A percentile compares a stretch with the other conserved stretches of the same genome.
Conservation (phyloP, 768 basidiomycete species). For the Epithele typhae region DNA sequence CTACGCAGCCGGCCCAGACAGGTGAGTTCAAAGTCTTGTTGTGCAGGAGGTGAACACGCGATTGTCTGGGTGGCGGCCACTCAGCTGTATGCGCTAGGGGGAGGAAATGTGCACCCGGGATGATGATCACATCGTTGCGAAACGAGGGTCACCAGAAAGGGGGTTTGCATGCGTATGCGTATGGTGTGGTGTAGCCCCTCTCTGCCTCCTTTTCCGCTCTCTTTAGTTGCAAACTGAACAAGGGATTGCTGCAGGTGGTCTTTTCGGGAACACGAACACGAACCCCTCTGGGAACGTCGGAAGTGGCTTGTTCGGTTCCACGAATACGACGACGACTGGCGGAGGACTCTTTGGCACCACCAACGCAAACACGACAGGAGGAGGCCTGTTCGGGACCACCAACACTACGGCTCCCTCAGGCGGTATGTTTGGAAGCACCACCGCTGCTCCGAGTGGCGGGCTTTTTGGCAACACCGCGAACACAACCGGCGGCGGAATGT, state of each 20-base stretch:
- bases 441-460: constrained; percentile 18
- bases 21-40: background rate
- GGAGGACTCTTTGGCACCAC: constrained; percentile 18
- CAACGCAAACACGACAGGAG: constrained; percentile 10
- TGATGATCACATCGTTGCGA: too few relatives aligned
- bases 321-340: constrained; percentile 11
- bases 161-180: too few relatives aligned
- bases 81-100: too few relatives aligned
- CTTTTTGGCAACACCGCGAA: constrained; percentile 26
- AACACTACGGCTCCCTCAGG: constrained; percentile 8
- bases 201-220: too few relatives aligned
- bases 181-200: too few relatives aligned
- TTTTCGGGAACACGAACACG: constrained; percentile 1
- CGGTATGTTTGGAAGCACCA: too few relatives aligned
- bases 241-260: background rate
- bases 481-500: constrained; percentile 16
- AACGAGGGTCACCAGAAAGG: too few relatives aligned
- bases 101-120: too few relatives aligned
- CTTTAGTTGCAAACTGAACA: too few relatives aligned
- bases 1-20: background rate
- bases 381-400: constrained; percentile 22
- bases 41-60: too few relatives aligned
- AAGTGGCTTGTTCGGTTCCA: constrained; percentile 18
- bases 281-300: constrained; percentile 1
- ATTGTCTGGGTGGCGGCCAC: too few relatives aligned